Conservation (phyloP, 2,329 filamentous ascomycete species). For the Aspergillus sp. region DNA sequence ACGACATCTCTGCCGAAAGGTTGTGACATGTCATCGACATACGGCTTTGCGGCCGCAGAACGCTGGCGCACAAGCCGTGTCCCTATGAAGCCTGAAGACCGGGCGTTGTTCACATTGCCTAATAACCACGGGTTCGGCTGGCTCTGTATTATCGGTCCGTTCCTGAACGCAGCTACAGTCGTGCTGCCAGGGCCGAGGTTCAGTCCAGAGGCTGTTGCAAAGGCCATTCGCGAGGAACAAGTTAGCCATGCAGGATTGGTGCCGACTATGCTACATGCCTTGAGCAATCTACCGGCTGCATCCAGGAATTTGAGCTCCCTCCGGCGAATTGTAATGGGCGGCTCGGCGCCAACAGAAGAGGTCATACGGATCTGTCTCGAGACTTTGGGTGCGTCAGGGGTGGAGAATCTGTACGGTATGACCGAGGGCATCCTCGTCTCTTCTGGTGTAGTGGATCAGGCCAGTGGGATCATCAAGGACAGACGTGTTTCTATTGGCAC, state of each 20-base stretch:
- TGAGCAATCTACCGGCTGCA: background rate
- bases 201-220: background rate
- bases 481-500: too few species aligned
- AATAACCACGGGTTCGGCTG: background rate
- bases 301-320: background rate
- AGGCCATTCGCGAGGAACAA: background rate
- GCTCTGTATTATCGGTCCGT: background rate
- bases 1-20: background rate
- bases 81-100: background rate
- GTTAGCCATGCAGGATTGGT: background rate
- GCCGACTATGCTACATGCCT: background rate
- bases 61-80: background rate
- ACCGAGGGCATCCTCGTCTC: background rate
- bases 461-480: too few species aligned
- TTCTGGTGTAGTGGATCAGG: background rate
- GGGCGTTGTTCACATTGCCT: background rate
- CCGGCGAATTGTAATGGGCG: background rate
- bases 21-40: background rate
- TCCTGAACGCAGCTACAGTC: background rate
- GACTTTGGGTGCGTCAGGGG: background rate
- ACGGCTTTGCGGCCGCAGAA: background rate
- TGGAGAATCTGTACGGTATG: background rate
- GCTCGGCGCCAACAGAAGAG: background rate
- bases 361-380: background rate
- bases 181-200: background rate